These are phyloP conservation scores for Pleurotus sapidus DNA, from an alignment of 768 basidiomycete species.

Conservation along the genomic window DNA sequence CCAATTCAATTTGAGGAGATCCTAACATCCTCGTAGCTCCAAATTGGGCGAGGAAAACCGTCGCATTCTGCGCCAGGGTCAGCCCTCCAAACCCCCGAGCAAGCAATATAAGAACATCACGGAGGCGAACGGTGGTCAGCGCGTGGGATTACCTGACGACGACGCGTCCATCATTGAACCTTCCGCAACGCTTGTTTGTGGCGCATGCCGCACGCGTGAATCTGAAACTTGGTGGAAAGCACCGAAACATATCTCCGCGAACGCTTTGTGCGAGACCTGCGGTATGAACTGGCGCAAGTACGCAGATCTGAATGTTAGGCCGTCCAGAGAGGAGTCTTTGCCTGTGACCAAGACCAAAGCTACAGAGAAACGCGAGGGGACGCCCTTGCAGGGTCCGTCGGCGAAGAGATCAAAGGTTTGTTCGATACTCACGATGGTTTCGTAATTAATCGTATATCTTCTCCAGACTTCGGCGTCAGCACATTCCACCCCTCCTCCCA, in stretches of 20 bases:
- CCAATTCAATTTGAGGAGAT: background rate
- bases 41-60: constrained; percentile 71
- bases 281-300: constrained; percentile 93
- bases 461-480: constrained; percentile 45
- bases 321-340: constrained; percentile 63
- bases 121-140: constrained; percentile 42
- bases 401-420: constrained; percentile 42
- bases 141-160: constrained; percentile 59
- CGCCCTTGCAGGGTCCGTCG: constrained; percentile 42
- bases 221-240: constrained; percentile 89
- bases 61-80: constrained; percentile 39
- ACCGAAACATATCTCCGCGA: constrained; percentile 77
- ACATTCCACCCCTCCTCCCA: constrained; percentile 66
- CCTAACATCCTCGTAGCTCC: constrained; percentile 34
- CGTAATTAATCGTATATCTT: background rate
- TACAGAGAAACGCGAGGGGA: constrained; percentile 63
- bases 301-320: constrained; percentile 79
- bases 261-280: constrained; percentile 81
- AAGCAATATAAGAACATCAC: constrained; percentile 33
- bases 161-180: constrained; percentile 73
- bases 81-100: constrained; percentile 30
- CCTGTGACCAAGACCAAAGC: constrained; percentile 50
- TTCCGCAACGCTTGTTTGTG: constrained; percentile 58
- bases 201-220: constrained; percentile 81
- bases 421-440: background rate